Evolutionary conservation across 176 grass and related monocot genomes (phyloP), one percentile per base, ranked within the genome.

Genomic region (Raddia distichophylla): DNA sequence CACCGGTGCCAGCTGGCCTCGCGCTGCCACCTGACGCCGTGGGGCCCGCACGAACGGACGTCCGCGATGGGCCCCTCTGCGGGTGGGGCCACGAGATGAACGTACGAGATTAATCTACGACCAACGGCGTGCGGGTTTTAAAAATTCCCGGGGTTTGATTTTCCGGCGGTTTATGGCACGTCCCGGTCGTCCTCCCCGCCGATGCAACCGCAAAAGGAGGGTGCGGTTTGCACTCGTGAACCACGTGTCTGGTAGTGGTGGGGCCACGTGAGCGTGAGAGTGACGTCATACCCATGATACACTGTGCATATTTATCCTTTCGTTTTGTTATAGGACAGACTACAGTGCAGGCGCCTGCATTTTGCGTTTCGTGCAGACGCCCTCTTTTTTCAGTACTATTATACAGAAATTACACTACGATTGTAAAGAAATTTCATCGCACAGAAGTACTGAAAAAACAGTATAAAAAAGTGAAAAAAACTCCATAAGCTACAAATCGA

Each of bases 1-100:
- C 91, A 80, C 91, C 51, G 83, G 68, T 47, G 64, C 92, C 89
- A 94, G 86, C 89, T 94, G 92, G 92, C 87, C 71, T 76, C 88
- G 77, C 88, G 91, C 85, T 80, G 81, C 85, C 86, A 84, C 83
- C 89, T 91, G 71, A 85, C 79, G 61, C 12, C 3, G 43, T 10
- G 18, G 35, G 75, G 60, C 69, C 92, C 80, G 63, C 80, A 0
- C 0, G 0, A 9, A 68, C 64, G 8, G 65, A 72, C 81, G 84
- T 27, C 35, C 19, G 0, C 2, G 86, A 91, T 86, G 10, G 33
- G 22, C 32, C 11, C 57, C 17, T 51, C 9, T 9, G 0, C 1
- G 40, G 5, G 0, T 12, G 16, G 20, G 5, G 50, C 10, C 61
- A 48, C 35, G 7, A 8, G 1, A 61, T 0, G 14, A 57, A 74